These are phyloP conservation scores for Cystoisospora suis DNA, from an alignment of 169 alveolate genomes.

Conservation along the genomic window DNA sequence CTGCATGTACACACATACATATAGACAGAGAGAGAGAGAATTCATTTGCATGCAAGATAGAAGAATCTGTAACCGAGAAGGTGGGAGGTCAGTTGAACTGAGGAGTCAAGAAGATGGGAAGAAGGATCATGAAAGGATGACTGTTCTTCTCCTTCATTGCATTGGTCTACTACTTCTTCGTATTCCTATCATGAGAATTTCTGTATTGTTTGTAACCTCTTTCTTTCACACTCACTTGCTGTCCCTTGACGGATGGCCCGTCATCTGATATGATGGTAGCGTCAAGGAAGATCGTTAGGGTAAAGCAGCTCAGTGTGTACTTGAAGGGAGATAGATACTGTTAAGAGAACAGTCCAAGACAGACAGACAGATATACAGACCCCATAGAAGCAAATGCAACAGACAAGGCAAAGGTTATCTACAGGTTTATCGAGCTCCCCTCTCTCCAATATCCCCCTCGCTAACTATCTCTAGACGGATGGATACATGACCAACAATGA, in stretches of 20 bases:
- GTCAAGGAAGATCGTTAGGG: constrained; percentile 15
- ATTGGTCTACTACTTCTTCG: background rate
- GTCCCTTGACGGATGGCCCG: background rate
- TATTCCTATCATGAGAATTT: background rate
- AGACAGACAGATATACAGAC: background rate
- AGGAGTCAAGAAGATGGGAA: too few relatives aligned
- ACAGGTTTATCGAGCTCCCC: too few relatives aligned
- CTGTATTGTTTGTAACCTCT: background rate
- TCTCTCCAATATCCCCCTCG: too few relatives aligned
- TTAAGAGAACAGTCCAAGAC: background rate
- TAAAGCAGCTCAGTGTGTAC: constrained; percentile 42
- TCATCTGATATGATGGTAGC: background rate
- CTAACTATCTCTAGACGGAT: too few relatives aligned
- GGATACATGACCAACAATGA: too few relatives aligned
- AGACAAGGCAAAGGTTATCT: too few relatives aligned
- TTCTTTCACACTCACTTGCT: background rate
- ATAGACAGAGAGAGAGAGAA: background rate
- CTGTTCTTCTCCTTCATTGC: background rate
- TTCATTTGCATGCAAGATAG: background rate
- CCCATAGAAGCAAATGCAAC: background rate
- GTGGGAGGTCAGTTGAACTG: background rate
- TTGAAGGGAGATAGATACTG: constrained; percentile 49
- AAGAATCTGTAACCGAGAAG: background rate
- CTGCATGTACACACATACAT: too few relatives aligned
- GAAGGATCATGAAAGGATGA: too few relatives aligned